phyloP scores from a whole-genome alignment of 2,329 filamentous ascomycete genomes.

The Colletotrichum lupini region DNA sequence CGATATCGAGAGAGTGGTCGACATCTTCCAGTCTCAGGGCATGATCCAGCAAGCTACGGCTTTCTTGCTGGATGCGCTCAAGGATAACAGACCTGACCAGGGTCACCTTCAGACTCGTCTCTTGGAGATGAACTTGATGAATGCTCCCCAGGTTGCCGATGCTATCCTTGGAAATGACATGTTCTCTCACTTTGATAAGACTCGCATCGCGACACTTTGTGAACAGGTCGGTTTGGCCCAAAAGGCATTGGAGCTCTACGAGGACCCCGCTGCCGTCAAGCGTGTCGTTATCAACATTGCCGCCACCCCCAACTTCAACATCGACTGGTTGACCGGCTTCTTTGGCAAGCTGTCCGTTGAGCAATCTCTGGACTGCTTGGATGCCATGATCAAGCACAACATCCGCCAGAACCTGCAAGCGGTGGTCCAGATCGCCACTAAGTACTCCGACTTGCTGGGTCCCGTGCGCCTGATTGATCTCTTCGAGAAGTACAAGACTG shows the following conservation, averaged over 20 bases:
- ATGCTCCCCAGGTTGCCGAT: conserved; percentile 96
- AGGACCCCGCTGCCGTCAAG: conserved; percentile 90
- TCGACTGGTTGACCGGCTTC: conserved; percentile 92
- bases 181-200: conserved; percentile 96
- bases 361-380: conserved; percentile 91
- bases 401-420: conserved; percentile 97
- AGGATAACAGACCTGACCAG: conserved; percentile 95
- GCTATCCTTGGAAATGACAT: conserved; percentile 98
- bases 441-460: conserved; percentile 95
- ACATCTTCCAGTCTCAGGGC: conserved; percentile 97
- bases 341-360: conserved; percentile 96
- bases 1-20: conserved; percentile 93
- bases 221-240: conserved; percentile 91
- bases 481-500: conserved; percentile 97
- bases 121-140: conserved; percentile 97
- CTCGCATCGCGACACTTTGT: conserved; percentile 88
- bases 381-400: conserved; percentile 96
- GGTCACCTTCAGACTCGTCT: conserved; percentile 93
- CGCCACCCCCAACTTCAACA: conserved; percentile 83
- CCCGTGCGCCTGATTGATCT: conserved; percentile 90
- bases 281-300: conserved; percentile 87
- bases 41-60: conserved; percentile 98
- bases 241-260: conserved; percentile 93
- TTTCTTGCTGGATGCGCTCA: conserved; percentile 95
- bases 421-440: conserved; percentile 95